phyloP scores from a whole-genome alignment of 2,329 filamentous ascomycete species.

The Fusarium aywerte region DNA sequence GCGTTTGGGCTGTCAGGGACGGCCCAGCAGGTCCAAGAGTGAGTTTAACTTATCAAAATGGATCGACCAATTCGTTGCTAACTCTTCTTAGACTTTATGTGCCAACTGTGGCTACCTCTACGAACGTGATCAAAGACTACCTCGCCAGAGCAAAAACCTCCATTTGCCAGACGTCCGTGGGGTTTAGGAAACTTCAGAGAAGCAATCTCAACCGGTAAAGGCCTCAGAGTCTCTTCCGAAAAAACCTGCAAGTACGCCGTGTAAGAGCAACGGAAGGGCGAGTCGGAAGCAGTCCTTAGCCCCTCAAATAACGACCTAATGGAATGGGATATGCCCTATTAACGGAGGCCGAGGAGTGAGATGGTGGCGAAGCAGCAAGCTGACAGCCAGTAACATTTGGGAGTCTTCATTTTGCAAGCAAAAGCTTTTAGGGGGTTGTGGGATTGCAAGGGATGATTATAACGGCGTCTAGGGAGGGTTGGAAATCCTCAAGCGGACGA shows the following conservation, averaged over 20 bases:
- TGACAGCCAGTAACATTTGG: constrained; percentile 32
- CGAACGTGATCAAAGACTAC: constrained; percentile 86
- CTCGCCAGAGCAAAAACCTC: constrained; percentile 60
- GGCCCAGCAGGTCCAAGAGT: constrained; percentile 87
- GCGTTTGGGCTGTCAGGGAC: constrained; percentile 95
- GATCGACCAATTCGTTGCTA: constrained; percentile 10
- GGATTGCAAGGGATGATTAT: constrained; percentile 41
- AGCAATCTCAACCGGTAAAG: constrained; percentile 32
- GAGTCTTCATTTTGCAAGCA: constrained; percentile 44
- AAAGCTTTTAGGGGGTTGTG: constrained; percentile 42
- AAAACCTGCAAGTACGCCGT: constrained; percentile 15
- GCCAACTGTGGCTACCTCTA: constrained; percentile 92
- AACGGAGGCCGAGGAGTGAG: constrained; percentile 12
- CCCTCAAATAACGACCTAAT: constrained; percentile 4
- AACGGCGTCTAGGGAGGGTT: constrained; percentile 46
- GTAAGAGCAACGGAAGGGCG: constrained; percentile 14
- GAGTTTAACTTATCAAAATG: constrained; percentile 52
- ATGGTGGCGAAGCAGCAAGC: constrained; percentile 14
- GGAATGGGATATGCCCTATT: constrained; percentile 7
- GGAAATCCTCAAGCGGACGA: constrained; percentile 42
- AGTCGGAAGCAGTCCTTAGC: neutral
- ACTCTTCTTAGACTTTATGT: constrained; percentile 75
- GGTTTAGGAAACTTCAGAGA: constrained; percentile 45
- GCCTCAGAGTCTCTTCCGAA: constrained; percentile 7
- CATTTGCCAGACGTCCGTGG: constrained; percentile 51